Percentiles rank a stretch among this genome's conserved stretches.
phyloP scores from a whole-genome alignment of 2,329 filamentous ascomycete species.

The Alternaria atra region DNA sequence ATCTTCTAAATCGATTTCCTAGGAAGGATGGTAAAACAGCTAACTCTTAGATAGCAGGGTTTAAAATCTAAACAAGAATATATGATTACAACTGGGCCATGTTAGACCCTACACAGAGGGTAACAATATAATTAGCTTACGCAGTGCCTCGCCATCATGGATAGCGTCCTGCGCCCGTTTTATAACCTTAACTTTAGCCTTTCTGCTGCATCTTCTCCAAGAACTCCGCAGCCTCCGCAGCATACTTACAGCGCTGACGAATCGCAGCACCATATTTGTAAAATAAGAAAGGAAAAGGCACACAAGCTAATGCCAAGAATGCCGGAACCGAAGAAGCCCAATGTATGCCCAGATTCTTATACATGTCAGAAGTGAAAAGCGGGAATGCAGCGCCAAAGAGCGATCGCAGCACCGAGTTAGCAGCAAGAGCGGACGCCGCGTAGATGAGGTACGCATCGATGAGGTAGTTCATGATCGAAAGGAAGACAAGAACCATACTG shows the following conservation, averaged over 20 bases:
- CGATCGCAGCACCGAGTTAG: neutral
- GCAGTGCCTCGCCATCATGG: too few species aligned
- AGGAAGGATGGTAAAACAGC: too few species aligned
- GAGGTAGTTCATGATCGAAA: constrained; percentile 69
- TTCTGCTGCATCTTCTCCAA: too few species aligned
- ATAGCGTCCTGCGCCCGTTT: too few species aligned
- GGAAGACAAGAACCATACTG: constrained; percentile 45
- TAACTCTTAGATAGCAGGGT: too few species aligned
- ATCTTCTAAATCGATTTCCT: too few species aligned
- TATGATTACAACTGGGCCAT: too few species aligned
- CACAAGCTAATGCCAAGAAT: constrained; percentile 43
- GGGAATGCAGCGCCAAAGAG: neutral
- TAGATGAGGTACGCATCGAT: constrained; percentile 68
- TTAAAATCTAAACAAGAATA: too few species aligned
- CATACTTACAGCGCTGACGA: too few species aligned
- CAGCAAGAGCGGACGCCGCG: neutral
- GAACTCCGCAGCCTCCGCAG: too few species aligned
- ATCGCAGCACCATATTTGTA: constrained; percentile 5
- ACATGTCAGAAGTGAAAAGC: neutral
- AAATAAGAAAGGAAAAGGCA: constrained; percentile 8
- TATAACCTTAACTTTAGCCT: fast-evolving
- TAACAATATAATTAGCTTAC: too few species aligned
- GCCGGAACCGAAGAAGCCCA: constrained; percentile 50
- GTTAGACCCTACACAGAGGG: too few species aligned
- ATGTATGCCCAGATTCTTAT: neutral